These are phyloP conservation scores for Cutaneotrichosporon curvatum DNA, from an alignment of 1,284 basidiomycete species.

Conservation along the genomic window DNA sequence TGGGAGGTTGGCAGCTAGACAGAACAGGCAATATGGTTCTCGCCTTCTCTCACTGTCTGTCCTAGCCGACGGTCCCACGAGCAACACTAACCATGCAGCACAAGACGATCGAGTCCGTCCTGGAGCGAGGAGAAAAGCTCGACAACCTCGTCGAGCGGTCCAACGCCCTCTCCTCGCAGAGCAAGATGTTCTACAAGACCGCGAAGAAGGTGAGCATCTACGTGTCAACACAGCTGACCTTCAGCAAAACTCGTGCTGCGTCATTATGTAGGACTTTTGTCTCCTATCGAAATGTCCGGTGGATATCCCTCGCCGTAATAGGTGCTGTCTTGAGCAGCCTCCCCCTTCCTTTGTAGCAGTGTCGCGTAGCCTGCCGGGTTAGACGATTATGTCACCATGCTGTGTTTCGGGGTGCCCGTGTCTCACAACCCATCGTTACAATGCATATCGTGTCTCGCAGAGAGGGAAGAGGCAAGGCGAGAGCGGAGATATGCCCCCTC, in stretches of 20 bases:
- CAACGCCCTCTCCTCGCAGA: conserved; percentile 79
- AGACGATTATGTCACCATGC: not conserved
- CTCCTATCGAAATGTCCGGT: not conserved
- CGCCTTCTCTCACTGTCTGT: no score
- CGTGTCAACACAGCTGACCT: not conserved
- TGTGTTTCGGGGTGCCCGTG: not conserved
- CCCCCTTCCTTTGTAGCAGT: no score
- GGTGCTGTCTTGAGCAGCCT: no score
- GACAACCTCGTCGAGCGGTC: conserved; percentile 96
- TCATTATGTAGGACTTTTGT: conserved; percentile 46
- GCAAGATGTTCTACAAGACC: conserved; percentile 93
- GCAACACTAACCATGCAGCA: conserved; percentile 60
- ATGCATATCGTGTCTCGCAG: no score
- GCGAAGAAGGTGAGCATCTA: conserved; percentile 67
- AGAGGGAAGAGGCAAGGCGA: no score
- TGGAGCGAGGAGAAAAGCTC: conserved; percentile 93
- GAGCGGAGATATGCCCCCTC: no score
- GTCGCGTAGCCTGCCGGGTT: no score
- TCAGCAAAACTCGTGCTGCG: conserved; percentile 65
- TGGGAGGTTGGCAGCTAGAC: conserved; percentile 15
- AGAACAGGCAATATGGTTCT: no score
- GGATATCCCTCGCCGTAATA: no score
- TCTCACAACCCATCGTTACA: not conserved
- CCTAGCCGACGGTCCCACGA: no score
- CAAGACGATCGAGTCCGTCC: conserved; percentile 97